Percentiles rank a stretch among this genome's conserved stretches.
These are phyloP conservation scores for Kitagawia praeruptora DNA, from an alignment of 129 eudicot species.

Conservation along the genomic window DNA sequence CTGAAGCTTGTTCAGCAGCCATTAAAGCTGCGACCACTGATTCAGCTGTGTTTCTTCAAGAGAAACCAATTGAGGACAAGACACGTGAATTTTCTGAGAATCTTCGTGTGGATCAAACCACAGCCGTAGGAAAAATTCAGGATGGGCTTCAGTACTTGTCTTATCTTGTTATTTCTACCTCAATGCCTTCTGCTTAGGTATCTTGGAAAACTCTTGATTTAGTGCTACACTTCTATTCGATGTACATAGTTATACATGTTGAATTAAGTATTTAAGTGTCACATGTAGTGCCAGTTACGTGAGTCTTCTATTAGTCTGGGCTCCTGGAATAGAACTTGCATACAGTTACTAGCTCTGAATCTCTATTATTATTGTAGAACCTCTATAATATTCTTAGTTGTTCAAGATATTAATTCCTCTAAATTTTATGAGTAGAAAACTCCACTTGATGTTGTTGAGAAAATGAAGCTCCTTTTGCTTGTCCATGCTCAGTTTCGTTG, in stretches of 20 bases:
- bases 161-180: constrained; percentile 55
- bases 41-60: constrained; percentile 34
- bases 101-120: constrained; percentile 47
- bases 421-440: constrained; percentile 12
- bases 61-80: constrained; percentile 66
- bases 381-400: constrained; percentile 9
- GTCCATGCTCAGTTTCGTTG: background rate
- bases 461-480: background rate
- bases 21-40: constrained; percentile 51
- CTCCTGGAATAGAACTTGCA: background rate
- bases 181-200: constrained; percentile 62
- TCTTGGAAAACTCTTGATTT: constrained; percentile 4
- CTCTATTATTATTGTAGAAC: constrained; percentile 3
- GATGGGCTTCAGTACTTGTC: constrained; percentile 77
- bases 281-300: constrained; percentile 1
- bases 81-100: constrained; percentile 43
- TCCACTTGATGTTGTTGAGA: background rate
- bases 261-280: background rate
- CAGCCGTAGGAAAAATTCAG: constrained; percentile 66
- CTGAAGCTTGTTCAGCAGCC: constrained; percentile 78
- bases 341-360: background rate
- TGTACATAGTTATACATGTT: constrained; percentile 36
- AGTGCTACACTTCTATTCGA: constrained; percentile 9
- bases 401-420: constrained; percentile 13
- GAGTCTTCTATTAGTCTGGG: constrained; percentile 4